phyloP scores from a whole-genome alignment of 2,329 filamentous ascomycete genomes.

The Colletotrichum ledebouriae region DNA sequence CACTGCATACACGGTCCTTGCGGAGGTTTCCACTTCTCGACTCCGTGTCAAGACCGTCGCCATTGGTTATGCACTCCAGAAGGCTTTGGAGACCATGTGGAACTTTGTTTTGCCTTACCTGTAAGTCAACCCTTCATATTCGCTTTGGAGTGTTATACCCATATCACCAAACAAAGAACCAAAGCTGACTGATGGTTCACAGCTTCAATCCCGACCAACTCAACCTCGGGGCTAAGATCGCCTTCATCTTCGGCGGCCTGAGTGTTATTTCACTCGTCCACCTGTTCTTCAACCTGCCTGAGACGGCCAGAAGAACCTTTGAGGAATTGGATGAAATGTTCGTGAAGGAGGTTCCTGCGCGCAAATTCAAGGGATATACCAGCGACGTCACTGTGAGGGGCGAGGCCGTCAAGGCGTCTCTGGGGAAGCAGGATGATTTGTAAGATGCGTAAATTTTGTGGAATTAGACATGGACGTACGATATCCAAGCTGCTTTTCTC shows the following conservation, averaged over 20 bases:
- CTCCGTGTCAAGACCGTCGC: conserved; percentile 57
- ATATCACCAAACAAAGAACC: too few relatives aligned
- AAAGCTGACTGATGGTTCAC: too few relatives aligned
- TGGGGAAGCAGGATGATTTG: conserved; percentile 28
- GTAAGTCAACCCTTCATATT: too few relatives aligned
- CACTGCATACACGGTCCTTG: conserved; percentile 54
- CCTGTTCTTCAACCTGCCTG: conserved; percentile 55
- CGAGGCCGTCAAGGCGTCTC: conserved; percentile 23
- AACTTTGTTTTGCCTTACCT: conserved; percentile 44
- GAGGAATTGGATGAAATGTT: conserved; percentile 49
- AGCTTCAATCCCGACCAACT: conserved; percentile 45
- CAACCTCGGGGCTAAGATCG: conserved; percentile 55
- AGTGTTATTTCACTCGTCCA: conserved; percentile 50
- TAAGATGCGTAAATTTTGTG: neutral
- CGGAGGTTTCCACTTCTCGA: conserved; percentile 54
- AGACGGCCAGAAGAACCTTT: conserved; percentile 47
- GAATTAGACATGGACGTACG: neutral
- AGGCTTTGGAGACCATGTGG: conserved; percentile 44
- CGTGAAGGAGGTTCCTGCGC: conserved; percentile 45
- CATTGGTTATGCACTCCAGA: conserved; percentile 53
- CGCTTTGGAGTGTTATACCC: too few relatives aligned
- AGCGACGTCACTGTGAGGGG: conserved; percentile 36
- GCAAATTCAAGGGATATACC: conserved; percentile 46
- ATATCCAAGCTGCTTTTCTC: neutral
- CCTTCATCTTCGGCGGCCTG: conserved; percentile 56